Conservation (phyloP, 192 early-diverging fungal species). For the Ambispora gerdemannii region DNA sequence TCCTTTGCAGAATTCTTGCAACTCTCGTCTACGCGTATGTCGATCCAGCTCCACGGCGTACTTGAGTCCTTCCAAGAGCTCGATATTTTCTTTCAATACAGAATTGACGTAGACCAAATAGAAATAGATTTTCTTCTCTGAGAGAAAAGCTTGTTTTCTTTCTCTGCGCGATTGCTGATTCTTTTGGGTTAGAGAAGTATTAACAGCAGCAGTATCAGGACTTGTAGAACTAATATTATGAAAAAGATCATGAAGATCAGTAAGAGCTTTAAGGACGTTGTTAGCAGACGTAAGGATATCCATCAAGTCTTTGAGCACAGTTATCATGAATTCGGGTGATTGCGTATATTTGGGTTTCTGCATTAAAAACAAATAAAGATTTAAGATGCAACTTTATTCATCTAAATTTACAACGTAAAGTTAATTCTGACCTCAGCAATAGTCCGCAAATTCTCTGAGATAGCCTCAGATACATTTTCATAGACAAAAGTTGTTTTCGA, state of each 20-base stretch:
- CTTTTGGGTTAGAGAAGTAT: background rate
- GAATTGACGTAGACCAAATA: slow-evolving; percentile 24
- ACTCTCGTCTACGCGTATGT: background rate
- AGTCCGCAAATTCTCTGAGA: background rate
- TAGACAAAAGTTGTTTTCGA: slow-evolving; percentile 4
- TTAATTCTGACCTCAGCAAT: background rate
- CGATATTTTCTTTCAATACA: background rate
- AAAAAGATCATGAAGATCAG: slow-evolving; percentile 21
- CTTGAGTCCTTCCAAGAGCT: background rate
- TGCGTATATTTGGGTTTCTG: slow-evolving; percentile 24
- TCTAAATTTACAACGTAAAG: background rate
- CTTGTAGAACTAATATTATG: background rate
- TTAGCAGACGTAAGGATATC: background rate
- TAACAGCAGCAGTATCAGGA: background rate
- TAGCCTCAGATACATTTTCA: slow-evolving; percentile 25
- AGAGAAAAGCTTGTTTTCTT: slow-evolving; percentile 4
- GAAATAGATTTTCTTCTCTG: slow-evolving; percentile 28
- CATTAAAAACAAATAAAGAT: background rate
- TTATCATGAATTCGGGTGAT: slow-evolving; percentile 14
- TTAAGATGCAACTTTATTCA: background rate
- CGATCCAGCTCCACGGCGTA: background rate
- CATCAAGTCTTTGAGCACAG: slow-evolving; percentile 22
- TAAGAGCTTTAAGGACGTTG: slow-evolving; percentile 9
- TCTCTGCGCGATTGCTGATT: background rate
- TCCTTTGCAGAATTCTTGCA: background rate